Conservation (phyloP, 306 rosid genomes). For the Cicer arietinum region DNA sequence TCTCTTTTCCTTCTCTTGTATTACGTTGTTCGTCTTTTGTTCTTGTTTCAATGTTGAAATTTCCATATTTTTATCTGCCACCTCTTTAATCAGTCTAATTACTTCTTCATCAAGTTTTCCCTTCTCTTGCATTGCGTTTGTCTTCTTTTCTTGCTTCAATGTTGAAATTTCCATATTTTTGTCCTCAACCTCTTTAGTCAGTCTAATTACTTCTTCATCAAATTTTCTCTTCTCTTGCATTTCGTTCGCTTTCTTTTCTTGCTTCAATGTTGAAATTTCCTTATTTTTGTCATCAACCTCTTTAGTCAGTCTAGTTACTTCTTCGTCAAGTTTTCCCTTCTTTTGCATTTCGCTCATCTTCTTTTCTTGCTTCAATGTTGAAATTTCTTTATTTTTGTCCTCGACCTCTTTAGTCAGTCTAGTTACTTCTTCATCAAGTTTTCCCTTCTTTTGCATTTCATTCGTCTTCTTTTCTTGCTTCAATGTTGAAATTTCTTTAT, state of each 20-base stretch:
- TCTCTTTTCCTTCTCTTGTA: conserved; percentile 32
- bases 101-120: conserved; percentile 38
- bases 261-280: conserved; percentile 56
- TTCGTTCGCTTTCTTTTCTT: conserved; percentile 57
- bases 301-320: conserved; percentile 53
- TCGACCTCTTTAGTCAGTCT: conserved; percentile 63
- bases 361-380: conserved; percentile 61
- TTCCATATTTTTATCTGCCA: conserved; percentile 53
- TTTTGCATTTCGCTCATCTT: conserved; percentile 44
- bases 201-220: conserved; percentile 47
- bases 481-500: too few relatives aligned
- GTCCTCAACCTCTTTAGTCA: conserved; percentile 60
- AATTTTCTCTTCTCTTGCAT: not conserved
- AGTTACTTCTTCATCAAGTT: conserved; percentile 40
- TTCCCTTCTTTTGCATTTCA: not conserved
- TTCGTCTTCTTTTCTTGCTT: too few relatives aligned
- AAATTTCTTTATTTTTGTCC: conserved; percentile 49
- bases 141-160: conserved; percentile 65
- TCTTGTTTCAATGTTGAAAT: conserved; percentile 61
- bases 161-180: conserved; percentile 53
- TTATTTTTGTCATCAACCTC: conserved; percentile 55
- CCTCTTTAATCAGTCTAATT: conserved; percentile 56
- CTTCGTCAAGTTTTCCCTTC: conserved; percentile 30
- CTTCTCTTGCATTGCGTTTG: conserved; percentile 18
- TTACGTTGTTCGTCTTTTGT: conserved; percentile 49